Evolutionary conservation across 805 yeast species (phyloP), one percentile per base, ranked within the genome.

Genomic region (Candida insectalens): DNA sequence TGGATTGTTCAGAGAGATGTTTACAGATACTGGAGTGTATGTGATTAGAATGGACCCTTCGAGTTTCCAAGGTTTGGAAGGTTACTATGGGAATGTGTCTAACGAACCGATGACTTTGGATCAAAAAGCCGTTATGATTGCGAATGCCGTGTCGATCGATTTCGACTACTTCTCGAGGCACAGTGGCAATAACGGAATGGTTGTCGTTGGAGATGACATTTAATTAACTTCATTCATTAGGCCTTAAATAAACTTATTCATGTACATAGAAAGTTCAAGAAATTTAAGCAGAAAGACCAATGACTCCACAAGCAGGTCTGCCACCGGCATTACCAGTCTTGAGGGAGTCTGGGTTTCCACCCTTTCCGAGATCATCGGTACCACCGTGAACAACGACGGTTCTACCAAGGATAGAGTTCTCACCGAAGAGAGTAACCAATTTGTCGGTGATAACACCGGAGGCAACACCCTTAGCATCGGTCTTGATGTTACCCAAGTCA

Each of bases 251-350:
- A 8, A 21, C 25, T 8, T 21, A 8, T 21, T 8, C 12, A 8
- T 21, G 25, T 21, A 21, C 12, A 21, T 21, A 21, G 12, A 21
- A 12, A 8, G 12, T n/a, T n/a, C n/a, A n/a, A n/a, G n/a, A n/a
- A n/a, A 40, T 33, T 54, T 58, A 67, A 48, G 70, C 58, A 33
- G 84, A 47, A 43, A 79, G 51, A 45, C 96, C 96, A 68, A 88
- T 87, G 55, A 88, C 96, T 69, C 97, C 97, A 69, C 97, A 88
- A 44, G 97, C 97, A 49, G 92, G 83, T 77, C 97, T 87, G 48
- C 81, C 88, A 61, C 97, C 97, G 40, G 97, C 96, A 57, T 88
- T 85, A 69, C 96, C 96, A 48, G 96, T 87, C 69, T 81, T 85
- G 66, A 82, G 73, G 44, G 95, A 83, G 63, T 84, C 95, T 40